Percentiles rank a stretch among this genome's conserved stretches.
Evolutionary conservation across 2,329 filamentous ascomycete species (phyloP).

Genomic region (Colletotrichum caudatum): DNA sequence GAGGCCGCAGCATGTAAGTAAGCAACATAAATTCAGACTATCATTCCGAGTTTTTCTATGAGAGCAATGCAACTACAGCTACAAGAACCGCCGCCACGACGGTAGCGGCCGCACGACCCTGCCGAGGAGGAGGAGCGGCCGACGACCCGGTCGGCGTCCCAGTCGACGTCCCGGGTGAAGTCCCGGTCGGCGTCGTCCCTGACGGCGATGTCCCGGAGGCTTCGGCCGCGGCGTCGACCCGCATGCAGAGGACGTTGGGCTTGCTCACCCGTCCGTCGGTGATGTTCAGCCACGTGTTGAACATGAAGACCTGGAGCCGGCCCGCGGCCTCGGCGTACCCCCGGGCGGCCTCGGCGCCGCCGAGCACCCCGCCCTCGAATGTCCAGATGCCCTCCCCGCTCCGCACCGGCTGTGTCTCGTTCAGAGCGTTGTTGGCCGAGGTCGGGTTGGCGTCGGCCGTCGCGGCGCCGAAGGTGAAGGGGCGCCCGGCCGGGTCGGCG

Average conservation of each 20-base stretch:
- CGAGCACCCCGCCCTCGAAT: slow-evolving; percentile 18
- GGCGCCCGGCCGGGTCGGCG: neutral
- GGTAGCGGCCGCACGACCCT: neutral
- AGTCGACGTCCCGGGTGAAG: neutral
- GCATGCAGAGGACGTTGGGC: slow-evolving; percentile 19
- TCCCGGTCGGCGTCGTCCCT: too few relatives aligned
- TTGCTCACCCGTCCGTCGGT: neutral
- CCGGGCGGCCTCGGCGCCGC: neutral
- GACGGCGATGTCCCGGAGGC: neutral
- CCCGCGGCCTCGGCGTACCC: slow-evolving; percentile 3
- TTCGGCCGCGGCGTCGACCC: slow-evolving; percentile 3
- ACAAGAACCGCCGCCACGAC: neutral
- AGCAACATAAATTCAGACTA: neutral
- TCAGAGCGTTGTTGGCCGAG: neutral
- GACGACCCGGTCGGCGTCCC: neutral
- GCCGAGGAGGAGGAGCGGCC: neutral
- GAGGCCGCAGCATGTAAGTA: neutral
- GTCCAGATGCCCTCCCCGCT: slow-evolving; percentile 12
- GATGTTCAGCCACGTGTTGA: slow-evolving; percentile 11
- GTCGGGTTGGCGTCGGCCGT: slow-evolving; percentile 13
- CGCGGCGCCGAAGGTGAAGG: neutral
- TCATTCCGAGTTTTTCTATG: neutral
- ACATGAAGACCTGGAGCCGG: slow-evolving; percentile 25
- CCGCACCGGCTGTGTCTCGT: neutral
- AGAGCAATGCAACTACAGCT: neutral